phyloP scores from a whole-genome alignment of 2,329 filamentous ascomycete genomes.

The Monilinia polystroma region DNA sequence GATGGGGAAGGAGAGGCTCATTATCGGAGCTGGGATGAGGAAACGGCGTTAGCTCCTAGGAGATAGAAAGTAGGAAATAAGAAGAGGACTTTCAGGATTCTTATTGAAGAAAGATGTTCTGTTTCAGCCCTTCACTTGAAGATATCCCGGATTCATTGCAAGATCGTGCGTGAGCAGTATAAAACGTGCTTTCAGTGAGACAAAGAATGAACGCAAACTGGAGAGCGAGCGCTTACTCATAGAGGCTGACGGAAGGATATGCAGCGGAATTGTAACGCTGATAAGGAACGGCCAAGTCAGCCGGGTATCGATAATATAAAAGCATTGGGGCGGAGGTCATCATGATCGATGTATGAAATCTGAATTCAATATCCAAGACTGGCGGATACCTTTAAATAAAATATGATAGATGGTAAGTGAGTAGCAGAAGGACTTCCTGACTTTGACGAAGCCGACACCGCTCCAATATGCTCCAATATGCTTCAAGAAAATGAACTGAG shows the following conservation, averaged over 20 bases:
- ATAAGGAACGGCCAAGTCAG: slow-evolving; percentile 2
- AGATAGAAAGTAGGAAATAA: neutral
- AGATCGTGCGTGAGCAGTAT: neutral
- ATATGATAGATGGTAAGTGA: too few species aligned
- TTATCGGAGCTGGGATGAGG: slow-evolving; percentile 31
- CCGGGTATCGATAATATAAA: slow-evolving; percentile 9
- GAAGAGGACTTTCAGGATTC: neutral
- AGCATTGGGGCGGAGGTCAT: slow-evolving; percentile 19
- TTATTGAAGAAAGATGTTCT: neutral
- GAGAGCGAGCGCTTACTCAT: slow-evolving; percentile 23
- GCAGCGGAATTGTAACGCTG: slow-evolving; percentile 17
- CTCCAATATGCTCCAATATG: neutral
- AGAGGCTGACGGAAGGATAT: slow-evolving; percentile 18
- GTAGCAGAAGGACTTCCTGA: neutral
- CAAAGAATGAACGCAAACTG: neutral
- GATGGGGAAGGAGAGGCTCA: slow-evolving; percentile 32
- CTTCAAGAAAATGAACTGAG: neutral
- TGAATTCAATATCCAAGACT: slow-evolving; percentile 1
- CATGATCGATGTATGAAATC: neutral
- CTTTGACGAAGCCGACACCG: neutral
- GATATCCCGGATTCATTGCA: neutral
- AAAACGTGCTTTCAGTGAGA: neutral
- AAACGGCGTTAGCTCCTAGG: neutral
- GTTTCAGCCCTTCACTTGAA: neutral
- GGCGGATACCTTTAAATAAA: slow-evolving; percentile 1